phyloP scores from a whole-genome alignment of 2,329 filamentous ascomycete genomes.

The Cladophialophora psammophila region DNA sequence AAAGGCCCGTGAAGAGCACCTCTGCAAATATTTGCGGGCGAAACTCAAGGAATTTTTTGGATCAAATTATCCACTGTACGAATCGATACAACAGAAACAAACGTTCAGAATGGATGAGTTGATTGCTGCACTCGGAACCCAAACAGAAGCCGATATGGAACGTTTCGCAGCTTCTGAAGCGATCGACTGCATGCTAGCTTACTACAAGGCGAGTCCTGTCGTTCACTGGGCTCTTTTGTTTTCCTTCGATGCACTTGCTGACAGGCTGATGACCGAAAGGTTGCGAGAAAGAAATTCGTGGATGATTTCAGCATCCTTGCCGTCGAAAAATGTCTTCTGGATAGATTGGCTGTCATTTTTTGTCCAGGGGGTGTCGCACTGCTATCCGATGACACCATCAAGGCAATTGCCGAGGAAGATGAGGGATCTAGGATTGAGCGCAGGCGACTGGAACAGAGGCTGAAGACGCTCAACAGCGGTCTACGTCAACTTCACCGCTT shows the following conservation, averaged over 20 bases:
- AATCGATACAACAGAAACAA: not conserved
- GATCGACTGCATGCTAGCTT: conserved; percentile 53
- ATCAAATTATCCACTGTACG: not conserved
- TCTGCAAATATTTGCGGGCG: not conserved
- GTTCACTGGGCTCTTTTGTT: not conserved
- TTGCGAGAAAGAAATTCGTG: conserved; percentile 51
- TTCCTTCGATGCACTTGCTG: not conserved
- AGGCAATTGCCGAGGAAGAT: conserved; percentile 41
- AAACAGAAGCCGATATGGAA: conserved; percentile 48
- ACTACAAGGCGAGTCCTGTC: conserved; percentile 52
- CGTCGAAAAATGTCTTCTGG: conserved; percentile 47
- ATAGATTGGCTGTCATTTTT: conserved; percentile 44
- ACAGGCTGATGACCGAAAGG: conserved; percentile 40
- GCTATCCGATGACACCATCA: conserved; percentile 39
- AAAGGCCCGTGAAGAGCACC: conserved; percentile 27
- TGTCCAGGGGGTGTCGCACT: conserved; percentile 33
- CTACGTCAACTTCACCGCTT: conserved; percentile 24
- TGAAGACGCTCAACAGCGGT: conserved; percentile 13
- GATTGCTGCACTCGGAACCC: conserved; percentile 18
- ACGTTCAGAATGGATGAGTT: conserved; percentile 23
- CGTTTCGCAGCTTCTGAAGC: conserved; percentile 49
- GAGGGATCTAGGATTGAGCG: conserved; percentile 33
- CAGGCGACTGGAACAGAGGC: conserved; percentile 19
- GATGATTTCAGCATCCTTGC: conserved; percentile 51
- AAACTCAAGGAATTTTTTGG: conserved; percentile 16